phyloP scores from a whole-genome alignment of 345 rosid species.

The Murraya koenigii region DNA sequence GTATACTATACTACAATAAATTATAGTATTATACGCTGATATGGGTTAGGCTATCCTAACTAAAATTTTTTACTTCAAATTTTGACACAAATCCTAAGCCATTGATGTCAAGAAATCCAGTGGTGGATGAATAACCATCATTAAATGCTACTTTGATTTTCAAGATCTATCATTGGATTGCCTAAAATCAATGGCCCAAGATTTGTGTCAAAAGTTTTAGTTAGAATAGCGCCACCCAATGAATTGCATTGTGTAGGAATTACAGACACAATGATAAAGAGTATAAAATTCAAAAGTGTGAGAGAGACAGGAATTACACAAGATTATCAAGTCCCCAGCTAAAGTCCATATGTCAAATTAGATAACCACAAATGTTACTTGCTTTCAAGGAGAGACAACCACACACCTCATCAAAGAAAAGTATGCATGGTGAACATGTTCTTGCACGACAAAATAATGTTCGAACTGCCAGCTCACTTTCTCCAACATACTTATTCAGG shows the following conservation, averaged over 20 bases:
- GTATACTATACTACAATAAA: background rate
- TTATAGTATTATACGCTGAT: background rate
- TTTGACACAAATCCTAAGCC: too few relatives aligned
- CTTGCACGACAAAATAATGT: slow-evolving; percentile 81
- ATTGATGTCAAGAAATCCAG: too few relatives aligned
- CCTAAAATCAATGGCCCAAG: too few relatives aligned
- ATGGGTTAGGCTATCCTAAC: too few relatives aligned
- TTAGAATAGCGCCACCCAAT: background rate
- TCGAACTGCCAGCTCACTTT: slow-evolving; percentile 88
- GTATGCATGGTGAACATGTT: slow-evolving; percentile 81
- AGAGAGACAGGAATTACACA: background rate
- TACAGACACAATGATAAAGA: background rate
- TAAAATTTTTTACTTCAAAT: too few relatives aligned
- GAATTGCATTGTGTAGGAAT: background rate
- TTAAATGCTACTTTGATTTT: too few relatives aligned
- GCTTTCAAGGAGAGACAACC: slow-evolving; percentile 3
- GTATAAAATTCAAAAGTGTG: background rate
- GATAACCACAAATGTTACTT: background rate
- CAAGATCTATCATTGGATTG: too few relatives aligned
- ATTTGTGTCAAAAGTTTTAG: too few relatives aligned
- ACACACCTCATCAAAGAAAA: slow-evolving; percentile 93
- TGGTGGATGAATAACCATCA: too few relatives aligned
- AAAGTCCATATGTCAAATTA: background rate
- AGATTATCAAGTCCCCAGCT: background rate
- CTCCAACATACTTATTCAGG: slow-evolving; percentile 91